Base-by-base conservation (phyloP, 2,329 filamentous ascomycete genomes). In the Fusarium sp. region DNA sequence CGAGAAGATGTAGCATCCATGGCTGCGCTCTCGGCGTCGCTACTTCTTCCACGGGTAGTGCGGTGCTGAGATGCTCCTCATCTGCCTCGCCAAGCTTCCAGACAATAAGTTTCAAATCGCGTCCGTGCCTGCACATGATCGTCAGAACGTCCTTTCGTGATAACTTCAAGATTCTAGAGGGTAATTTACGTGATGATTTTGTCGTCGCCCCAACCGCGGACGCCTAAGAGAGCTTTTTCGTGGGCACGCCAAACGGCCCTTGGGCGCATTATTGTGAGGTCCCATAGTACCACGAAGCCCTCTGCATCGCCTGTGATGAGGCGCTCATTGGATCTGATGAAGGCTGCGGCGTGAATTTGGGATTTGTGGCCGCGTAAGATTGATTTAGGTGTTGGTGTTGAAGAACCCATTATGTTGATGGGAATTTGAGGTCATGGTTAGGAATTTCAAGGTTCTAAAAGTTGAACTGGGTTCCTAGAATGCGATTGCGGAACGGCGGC, bases 161-260 rank as follows among this genome's bases (percentile, higher is more conserved):
- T 11, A 53, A 15, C 2, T 21, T 2, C 1, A n/a, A 24, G 39
- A 57, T 0, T 8, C 21, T 7, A 12, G 11, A n/a, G 28, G 6
- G 31, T 3, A 4, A 10, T 91, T 78, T 86, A 97, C 92, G 94
- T 97, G 79, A 97, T 92, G 59, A 98, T 82, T 71, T 86, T 91
- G 64, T 92, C 88, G n/a, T 80, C 71, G 5, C 86, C 88, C 90
- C 94, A 97, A 35, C 85, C 89, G 46, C 85, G 85, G 39, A 96
- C 84, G 6, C 91, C 92, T 18, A 98, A 84, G 28, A 98, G 90
- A 21, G 93, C 88, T 33, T 88, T 91, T 43, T 88, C 84, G 78
- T 99, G 96, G 2, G 93, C 92, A 74, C 88, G 91, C 96, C 96
- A 99, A 6, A 96, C 93, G 3, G 91, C 93, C 11, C 89, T 85